phyloP scores from a whole-genome alignment of 1,139 yeast genomes.

The Suhomyces choctaworum region DNA sequence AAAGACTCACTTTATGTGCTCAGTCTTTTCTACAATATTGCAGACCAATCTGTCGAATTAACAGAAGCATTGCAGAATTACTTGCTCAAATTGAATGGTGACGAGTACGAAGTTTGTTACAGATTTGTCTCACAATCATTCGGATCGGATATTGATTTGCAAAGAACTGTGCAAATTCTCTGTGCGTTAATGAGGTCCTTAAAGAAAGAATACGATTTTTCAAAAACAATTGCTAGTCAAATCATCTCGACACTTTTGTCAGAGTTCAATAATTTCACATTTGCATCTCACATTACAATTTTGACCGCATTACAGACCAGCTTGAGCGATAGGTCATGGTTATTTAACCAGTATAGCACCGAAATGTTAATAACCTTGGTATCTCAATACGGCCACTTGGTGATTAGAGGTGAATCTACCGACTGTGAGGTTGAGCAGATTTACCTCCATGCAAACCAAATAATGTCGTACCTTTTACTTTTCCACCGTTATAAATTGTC shows the following conservation, averaged over 20 bases:
- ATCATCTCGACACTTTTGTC: conserved; percentile 13
- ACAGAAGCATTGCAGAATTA: conserved; percentile 3
- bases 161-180: conserved; percentile 9
- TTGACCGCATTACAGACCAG: conserved; percentile 33
- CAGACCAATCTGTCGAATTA: conserved; percentile 4
- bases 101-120: conserved; percentile 2
- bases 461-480: conserved; percentile 56
- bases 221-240: conserved; percentile 7
- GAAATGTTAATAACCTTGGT: conserved; percentile 51
- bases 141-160: neutral
- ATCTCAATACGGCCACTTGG: conserved; percentile 15
- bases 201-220: conserved; percentile 5
- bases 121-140: conserved; percentile 5
- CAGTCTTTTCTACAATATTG: conserved; percentile 23
- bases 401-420: neutral
- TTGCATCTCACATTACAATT: conserved; percentile 11
- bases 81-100: conserved; percentile 1
- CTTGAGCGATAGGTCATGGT: conserved; percentile 55
- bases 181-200: conserved; percentile 9
- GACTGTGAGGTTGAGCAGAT: conserved; percentile 18
- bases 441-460: conserved; percentile 42
- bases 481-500: conserved; percentile 70
- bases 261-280: conserved; percentile 7
- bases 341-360: conserved; percentile 65
- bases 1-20: conserved; percentile 19